A percentile compares a stretch with the other conserved stretches of the same genome.
phyloP scores from a whole-genome alignment of 2,329 filamentous ascomycete species.

The Chrysoporthe deuterocubensis region DNA sequence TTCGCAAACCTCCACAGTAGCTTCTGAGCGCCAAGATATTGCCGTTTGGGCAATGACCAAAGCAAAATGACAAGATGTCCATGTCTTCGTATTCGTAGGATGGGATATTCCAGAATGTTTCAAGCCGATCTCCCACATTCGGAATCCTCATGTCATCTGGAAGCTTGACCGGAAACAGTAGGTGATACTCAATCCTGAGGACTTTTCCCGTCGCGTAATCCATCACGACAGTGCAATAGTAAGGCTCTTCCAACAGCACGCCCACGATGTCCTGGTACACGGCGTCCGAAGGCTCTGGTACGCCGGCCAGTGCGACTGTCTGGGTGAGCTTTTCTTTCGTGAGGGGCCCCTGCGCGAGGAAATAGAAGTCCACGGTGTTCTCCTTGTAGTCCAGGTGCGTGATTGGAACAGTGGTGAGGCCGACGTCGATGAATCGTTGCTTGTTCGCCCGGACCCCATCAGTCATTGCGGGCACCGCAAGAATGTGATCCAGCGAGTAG shows the following conservation, averaged over 20 bases:
- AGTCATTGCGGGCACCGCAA: constrained; percentile 19
- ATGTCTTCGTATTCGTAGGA: constrained; percentile 24
- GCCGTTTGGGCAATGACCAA: constrained; percentile 18
- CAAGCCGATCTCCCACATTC: constrained; percentile 16
- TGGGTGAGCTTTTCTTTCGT: constrained; percentile 17
- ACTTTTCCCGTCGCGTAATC: constrained; percentile 21
- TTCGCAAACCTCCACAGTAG: constrained; percentile 26
- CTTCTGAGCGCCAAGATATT: constrained; percentile 23
- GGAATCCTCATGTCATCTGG: constrained; percentile 27
- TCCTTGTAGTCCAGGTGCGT: constrained; percentile 20
- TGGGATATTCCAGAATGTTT: constrained; percentile 25
- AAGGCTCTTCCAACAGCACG: constrained; percentile 22
- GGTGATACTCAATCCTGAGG: constrained; percentile 25
- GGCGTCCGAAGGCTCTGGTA: constrained; percentile 19
- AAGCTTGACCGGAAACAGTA: constrained; percentile 28
- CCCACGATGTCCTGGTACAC: constrained; percentile 22
- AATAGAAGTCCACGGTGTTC: constrained; percentile 19
- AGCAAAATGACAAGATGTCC: constrained; percentile 26
- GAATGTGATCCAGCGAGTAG: constrained; percentile 11
- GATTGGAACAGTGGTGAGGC: constrained; percentile 14
- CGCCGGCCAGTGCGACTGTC: constrained; percentile 22
- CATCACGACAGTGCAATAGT: constrained; percentile 25
- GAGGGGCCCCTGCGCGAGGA: constrained; percentile 25
- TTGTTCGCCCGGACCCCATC: constrained; percentile 23
- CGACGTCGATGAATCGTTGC: constrained; percentile 13